These are phyloP conservation scores for Lenzites betulinus DNA, from an alignment of 768 basidiomycete genomes.

Conservation along the genomic window DNA sequence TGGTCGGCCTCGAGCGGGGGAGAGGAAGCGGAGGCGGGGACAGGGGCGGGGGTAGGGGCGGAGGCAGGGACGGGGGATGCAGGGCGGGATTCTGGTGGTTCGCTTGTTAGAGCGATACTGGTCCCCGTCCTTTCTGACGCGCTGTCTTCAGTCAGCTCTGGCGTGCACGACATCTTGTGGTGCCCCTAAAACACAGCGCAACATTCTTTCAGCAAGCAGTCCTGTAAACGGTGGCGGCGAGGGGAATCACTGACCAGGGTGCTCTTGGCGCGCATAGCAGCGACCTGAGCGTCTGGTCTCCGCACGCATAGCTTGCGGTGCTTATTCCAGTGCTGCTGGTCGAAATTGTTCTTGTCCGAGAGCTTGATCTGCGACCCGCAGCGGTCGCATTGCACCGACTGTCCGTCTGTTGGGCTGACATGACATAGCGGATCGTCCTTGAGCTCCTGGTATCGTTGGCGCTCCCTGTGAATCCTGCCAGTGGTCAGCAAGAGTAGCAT, in stretches of 20 bases:
- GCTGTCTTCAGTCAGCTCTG: slow-evolving; percentile 2
- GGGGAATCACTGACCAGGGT: slow-evolving; percentile 3
- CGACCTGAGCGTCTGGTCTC: slow-evolving; percentile 35
- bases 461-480: background rate
- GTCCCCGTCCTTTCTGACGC: slow-evolving; percentile 4
- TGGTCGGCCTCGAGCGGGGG: background rate
- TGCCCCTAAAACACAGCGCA: background rate
- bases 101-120: slow-evolving; percentile 3
- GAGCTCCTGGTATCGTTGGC: slow-evolving; percentile 4
- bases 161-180: background rate
- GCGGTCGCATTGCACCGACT: slow-evolving; percentile 43
- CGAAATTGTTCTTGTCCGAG: slow-evolving; percentile 65
- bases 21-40: too few relatives aligned
- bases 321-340: slow-evolving; percentile 67
- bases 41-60: slow-evolving; percentile 7
- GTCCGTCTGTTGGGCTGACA: slow-evolving; percentile 1
- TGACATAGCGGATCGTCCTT: background rate
- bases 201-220: background rate
- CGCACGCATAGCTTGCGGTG: slow-evolving; percentile 63
- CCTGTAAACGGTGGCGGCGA: too few relatives aligned
- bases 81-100: slow-evolving; percentile 1
- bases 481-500: too few relatives aligned
- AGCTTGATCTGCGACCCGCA: slow-evolving; percentile 64
- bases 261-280: slow-evolving; percentile 13
- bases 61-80: slow-evolving; percentile 16